A percentile compares a stretch with the other conserved stretches of the same genome.
Evolutionary conservation across 2,329 filamentous ascomycete species (phyloP).

Genomic region (Thermothelomyces thermophilus): DNA sequence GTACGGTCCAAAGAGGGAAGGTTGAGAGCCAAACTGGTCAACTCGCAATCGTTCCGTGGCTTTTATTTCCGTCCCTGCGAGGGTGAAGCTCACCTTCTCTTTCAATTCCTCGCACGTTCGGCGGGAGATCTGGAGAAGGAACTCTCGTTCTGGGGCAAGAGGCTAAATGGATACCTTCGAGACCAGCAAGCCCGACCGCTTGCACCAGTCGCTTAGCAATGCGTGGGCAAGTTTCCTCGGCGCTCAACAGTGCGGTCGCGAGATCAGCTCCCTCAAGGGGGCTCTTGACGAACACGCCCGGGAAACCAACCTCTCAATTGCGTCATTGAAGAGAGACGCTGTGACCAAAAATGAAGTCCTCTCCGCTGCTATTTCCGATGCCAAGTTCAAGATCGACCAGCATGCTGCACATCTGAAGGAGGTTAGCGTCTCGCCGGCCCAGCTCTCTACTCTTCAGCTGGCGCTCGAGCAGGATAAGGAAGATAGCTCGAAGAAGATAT

Average conservation of each 20-base stretch:
- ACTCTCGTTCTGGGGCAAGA: no score
- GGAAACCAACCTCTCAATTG: constrained; percentile 10
- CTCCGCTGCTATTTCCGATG: constrained; percentile 8
- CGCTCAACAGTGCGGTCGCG: constrained; percentile 20
- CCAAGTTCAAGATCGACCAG: constrained; percentile 15
- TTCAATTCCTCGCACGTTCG: no score
- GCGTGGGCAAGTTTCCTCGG: constrained; percentile 21
- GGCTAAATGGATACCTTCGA: constrained; percentile 13
- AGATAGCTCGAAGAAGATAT: not conserved
- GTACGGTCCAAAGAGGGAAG: no score
- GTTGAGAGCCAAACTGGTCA: no score
- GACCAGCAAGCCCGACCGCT: constrained; percentile 10
- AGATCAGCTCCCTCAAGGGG: constrained; percentile 15
- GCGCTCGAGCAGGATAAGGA: constrained; percentile 9
- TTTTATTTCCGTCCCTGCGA: no score
- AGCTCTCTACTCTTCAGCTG: constrained; percentile 13
- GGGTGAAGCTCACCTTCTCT: no score
- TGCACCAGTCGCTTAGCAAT: constrained; percentile 17
- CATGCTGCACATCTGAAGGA: constrained; percentile 8
- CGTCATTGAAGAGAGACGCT: constrained; percentile 14
- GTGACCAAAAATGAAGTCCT: constrained; percentile 12
- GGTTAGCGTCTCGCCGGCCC: constrained; percentile 2
- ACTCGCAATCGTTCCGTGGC: no score
- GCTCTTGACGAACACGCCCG: constrained; percentile 15
- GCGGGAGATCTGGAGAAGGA: no score